Evolutionary conservation across 495 filamentous ascomycete species (phyloP).

Genomic region (Hyaloscypha bicolor): DNA sequence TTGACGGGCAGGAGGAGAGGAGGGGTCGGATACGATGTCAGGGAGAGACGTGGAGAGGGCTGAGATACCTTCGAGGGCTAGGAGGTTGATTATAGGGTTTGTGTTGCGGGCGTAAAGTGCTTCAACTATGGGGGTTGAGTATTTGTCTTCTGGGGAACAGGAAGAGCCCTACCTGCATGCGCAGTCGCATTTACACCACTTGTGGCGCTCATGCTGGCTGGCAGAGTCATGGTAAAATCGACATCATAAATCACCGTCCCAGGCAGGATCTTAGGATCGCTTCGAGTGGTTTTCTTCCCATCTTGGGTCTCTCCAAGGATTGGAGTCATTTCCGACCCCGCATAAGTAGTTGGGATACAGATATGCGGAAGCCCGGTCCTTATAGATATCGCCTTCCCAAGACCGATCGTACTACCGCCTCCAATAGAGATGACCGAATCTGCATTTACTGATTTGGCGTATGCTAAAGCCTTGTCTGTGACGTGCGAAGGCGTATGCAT

Average conservation of each 20-base stretch:
- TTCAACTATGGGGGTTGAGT: constrained; percentile 49
- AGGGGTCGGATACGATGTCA: constrained; percentile 52
- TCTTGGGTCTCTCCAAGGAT: constrained; percentile 68
- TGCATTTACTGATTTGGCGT: constrained; percentile 48
- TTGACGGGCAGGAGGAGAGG: constrained; percentile 52
- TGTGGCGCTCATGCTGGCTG: constrained; percentile 58
- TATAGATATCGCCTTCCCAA: constrained; percentile 69
- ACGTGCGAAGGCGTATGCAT: constrained; percentile 70
- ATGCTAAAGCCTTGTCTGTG: constrained; percentile 61
- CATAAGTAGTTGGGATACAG: constrained; percentile 70
- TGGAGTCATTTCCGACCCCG: constrained; percentile 70
- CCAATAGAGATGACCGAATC: constrained; percentile 64
- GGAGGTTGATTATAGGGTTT: constrained; percentile 60
- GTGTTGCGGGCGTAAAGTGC: constrained; percentile 66
- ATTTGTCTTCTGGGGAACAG: neutral
- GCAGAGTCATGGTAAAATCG: constrained; percentile 67
- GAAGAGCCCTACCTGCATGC: constrained; percentile 52
- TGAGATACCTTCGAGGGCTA: constrained; percentile 59
- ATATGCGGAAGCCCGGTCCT: constrained; percentile 65
- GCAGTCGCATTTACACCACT: constrained; percentile 74
- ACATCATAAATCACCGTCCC: constrained; percentile 72
- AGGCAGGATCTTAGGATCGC: constrained; percentile 65
- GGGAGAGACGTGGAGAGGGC: constrained; percentile 59
- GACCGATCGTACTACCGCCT: constrained; percentile 66
- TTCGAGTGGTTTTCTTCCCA: constrained; percentile 65